Evolutionary conservation across 495 filamentous ascomycete species (phyloP).

Genomic region (Talaromyces ruber): DNA sequence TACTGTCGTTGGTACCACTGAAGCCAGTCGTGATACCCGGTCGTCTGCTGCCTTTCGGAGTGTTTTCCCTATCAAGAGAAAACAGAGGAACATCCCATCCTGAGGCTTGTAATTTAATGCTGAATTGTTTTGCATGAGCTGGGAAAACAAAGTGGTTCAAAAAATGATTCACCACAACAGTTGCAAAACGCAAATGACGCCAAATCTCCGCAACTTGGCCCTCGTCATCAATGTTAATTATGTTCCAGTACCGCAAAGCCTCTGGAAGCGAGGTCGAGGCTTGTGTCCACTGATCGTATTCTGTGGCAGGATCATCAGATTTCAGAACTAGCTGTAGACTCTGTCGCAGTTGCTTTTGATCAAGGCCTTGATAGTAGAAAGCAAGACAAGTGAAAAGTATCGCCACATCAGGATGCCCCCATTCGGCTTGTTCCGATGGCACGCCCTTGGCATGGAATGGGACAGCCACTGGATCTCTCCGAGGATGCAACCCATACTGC

Average conservation of each 20-base stretch:
- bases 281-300: constrained; percentile 47
- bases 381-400: constrained; percentile 58
- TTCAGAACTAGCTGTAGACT: constrained; percentile 39
- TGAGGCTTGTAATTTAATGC: constrained; percentile 52
- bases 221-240: constrained; percentile 52
- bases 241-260: constrained; percentile 35
- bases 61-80: background rate
- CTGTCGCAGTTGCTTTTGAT: constrained; percentile 35
- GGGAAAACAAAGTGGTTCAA: constrained; percentile 54
- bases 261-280: constrained; percentile 24
- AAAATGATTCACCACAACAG: constrained; percentile 50
- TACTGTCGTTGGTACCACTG: constrained; percentile 64
- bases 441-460: constrained; percentile 61
- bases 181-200: constrained; percentile 38
- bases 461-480: constrained; percentile 49
- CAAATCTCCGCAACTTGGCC: constrained; percentile 36
- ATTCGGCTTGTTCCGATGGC: constrained; percentile 57
- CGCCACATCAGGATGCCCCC: constrained; percentile 62
- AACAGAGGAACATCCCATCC: constrained; percentile 53
- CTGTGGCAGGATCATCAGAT: constrained; percentile 45
- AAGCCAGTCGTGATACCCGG: constrained; percentile 52
- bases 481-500: constrained; percentile 52
- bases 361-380: constrained; percentile 61
- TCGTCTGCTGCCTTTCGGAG: constrained; percentile 15
- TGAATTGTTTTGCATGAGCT: constrained; percentile 51